phyloP scores from a whole-genome alignment of 106 monocot genomes.

The Allium sativum region DNA sequence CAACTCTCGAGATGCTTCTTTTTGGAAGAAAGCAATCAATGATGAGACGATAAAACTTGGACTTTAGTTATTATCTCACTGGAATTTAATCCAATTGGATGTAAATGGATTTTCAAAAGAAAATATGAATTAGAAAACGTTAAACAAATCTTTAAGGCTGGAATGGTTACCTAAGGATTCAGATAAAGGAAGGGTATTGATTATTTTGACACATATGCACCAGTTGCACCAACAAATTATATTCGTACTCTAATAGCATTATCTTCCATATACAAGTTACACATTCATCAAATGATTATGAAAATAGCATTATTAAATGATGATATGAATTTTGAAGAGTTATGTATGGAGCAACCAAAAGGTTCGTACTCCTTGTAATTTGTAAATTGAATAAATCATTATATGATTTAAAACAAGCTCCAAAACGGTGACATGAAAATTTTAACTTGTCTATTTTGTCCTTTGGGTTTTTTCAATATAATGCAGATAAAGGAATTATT shows the following conservation, averaged over 20 bases:
- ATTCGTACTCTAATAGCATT: background rate
- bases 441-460: background rate
- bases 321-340: background rate
- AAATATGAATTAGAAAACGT: background rate
- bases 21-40: slow-evolving; percentile 5
- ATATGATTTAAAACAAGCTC: background rate
- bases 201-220: background rate
- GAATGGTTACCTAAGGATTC: background rate
- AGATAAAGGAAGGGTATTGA: background rate
- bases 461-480: background rate
- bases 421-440: background rate
- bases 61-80: background rate
- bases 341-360: background rate
- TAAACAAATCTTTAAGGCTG: background rate
- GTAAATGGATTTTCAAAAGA: slow-evolving; percentile 6
- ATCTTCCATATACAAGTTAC: background rate
- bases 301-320: background rate
- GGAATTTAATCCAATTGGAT: background rate
- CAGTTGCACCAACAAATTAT: background rate
- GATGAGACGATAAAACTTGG: background rate
- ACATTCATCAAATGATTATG: background rate
- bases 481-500: background rate
- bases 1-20: background rate
- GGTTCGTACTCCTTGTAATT: background rate
- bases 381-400: background rate